Conservation (phyloP, 1,284 basidiomycete species). For the Meira miltonrushii region DNA sequence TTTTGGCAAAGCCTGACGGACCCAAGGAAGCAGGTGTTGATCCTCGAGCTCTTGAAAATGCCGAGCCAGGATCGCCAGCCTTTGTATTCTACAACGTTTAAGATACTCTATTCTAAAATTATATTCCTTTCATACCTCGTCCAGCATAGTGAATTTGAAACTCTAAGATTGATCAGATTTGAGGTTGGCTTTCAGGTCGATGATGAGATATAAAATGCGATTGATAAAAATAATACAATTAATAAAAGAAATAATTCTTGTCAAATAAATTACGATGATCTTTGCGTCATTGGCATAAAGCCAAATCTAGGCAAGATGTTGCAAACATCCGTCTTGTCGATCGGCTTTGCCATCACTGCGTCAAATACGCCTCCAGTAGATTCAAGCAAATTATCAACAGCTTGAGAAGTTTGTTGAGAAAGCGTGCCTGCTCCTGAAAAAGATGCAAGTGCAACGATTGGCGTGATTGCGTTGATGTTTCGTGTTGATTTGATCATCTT, state of each 20-base stretch:
- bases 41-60: background rate
- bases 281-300: slow-evolving; percentile 13
- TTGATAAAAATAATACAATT: too few species aligned
- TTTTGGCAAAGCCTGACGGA: slow-evolving; percentile 31
- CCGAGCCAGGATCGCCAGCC: slow-evolving; percentile 6
- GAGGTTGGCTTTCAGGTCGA: too few species aligned
- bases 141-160: too few species aligned
- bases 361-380: slow-evolving; percentile 26
- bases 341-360: slow-evolving; percentile 39
- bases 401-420: too few species aligned
- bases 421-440: slow-evolving; percentile 35
- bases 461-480: slow-evolving; percentile 78
- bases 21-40: background rate
- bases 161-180: too few species aligned
- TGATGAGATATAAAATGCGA: too few species aligned
- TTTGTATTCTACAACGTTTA: slow-evolving; percentile 5
- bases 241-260: too few species aligned
- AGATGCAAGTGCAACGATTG: slow-evolving; percentile 74
- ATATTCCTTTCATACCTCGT: too few species aligned
- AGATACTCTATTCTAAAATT: background rate
- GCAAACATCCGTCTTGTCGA: slow-evolving; percentile 39
- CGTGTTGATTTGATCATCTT: slow-evolving; percentile 91
- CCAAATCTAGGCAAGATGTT: slow-evolving; percentile 31
- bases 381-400: slow-evolving; percentile 1
- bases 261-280: too few species aligned